These are phyloP conservation scores for Cytauxzoon felis DNA, from an alignment of 169 alveolate genomes.

Conservation along the genomic window DNA sequence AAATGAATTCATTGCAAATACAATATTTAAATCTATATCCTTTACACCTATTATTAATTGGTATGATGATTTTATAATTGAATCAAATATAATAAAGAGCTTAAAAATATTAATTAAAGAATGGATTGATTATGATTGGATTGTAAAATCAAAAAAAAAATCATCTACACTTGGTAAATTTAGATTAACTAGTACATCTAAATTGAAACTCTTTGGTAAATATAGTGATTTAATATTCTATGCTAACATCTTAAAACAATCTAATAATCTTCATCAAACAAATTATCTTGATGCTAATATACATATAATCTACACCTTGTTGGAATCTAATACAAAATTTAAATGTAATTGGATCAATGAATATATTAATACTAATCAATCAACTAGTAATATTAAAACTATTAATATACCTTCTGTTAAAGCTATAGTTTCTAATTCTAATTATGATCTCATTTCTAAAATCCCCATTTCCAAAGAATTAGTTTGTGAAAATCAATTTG, in stretches of 20 bases:
- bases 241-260: constrained; percentile 20
- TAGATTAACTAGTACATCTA: constrained; percentile 27
- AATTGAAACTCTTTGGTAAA: constrained; percentile 48
- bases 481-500: constrained; percentile 23
- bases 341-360: too few species aligned
- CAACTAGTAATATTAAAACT: too few species aligned
- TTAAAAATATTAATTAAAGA: constrained; percentile 6
- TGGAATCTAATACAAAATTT: too few species aligned
- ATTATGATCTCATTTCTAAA: not conserved
- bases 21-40: constrained; percentile 13
- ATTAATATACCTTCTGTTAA: constrained; percentile 7
- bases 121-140: constrained; percentile 56
- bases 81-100: not conserved
- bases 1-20: constrained; percentile 3
- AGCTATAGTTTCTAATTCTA: not conserved
- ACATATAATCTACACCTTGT: too few species aligned
- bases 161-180: constrained; percentile 9
- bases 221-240: constrained; percentile 4
- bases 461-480: not conserved
- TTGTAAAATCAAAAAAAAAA: constrained; percentile 31
- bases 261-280: not conserved
- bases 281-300: not conserved
- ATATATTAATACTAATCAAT: too few species aligned
- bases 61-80: constrained; percentile 16
- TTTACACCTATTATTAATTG: constrained; percentile 27